Evolutionary conservation across 208 protist species (phyloP).

Genomic region (Zelonia costaricensis): DNA sequence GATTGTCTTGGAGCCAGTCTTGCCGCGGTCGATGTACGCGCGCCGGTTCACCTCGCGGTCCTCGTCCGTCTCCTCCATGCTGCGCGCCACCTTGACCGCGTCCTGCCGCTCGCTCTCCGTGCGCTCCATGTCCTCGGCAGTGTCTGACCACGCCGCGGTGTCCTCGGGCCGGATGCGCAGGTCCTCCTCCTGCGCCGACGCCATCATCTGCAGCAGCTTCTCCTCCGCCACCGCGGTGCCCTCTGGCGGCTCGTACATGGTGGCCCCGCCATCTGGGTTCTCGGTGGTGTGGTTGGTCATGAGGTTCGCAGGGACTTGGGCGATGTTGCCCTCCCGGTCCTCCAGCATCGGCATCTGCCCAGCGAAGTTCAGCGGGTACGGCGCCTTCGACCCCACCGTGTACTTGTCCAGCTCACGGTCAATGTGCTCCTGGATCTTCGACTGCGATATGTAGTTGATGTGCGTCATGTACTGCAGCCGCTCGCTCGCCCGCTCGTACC

Average conservation of each 20-base stretch:
- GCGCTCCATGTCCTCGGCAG: conserved; percentile 76
- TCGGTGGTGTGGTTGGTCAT: conserved; percentile 82
- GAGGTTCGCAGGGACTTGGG: conserved; percentile 61
- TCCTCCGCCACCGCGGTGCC: conserved; percentile 59
- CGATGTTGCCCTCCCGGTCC: conserved; percentile 81
- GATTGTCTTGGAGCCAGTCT: conserved; percentile 76
- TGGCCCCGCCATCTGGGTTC: conserved; percentile 59
- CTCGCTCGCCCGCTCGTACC: conserved; percentile 91
- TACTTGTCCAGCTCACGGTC: conserved; percentile 91
- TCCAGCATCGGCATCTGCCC: conserved; percentile 91
- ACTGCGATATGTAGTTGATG: conserved; percentile 83
- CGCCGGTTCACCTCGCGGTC: conserved; percentile 82
- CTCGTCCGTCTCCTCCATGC: conserved; percentile 86
- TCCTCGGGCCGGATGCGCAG: conserved; percentile 49
- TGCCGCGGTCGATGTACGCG: conserved; percentile 88
- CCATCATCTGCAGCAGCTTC: conserved; percentile 79
- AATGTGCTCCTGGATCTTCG: conserved; percentile 79
- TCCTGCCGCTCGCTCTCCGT: conserved; percentile 63
- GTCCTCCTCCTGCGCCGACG: conserved; percentile 81
- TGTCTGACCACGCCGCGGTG: conserved; percentile 52
- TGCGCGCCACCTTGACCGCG: conserved; percentile 64
- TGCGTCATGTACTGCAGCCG: conserved; percentile 89
- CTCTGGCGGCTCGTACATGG: conserved; percentile 67
- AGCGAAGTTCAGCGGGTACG: conserved; percentile 90
- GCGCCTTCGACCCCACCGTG: conserved; percentile 58